Percentiles rank a stretch among this genome's conserved stretches.
Evolutionary conservation across 495 filamentous ascomycete genomes (phyloP).

Genomic region (Aspergillus taichungensis): DNA sequence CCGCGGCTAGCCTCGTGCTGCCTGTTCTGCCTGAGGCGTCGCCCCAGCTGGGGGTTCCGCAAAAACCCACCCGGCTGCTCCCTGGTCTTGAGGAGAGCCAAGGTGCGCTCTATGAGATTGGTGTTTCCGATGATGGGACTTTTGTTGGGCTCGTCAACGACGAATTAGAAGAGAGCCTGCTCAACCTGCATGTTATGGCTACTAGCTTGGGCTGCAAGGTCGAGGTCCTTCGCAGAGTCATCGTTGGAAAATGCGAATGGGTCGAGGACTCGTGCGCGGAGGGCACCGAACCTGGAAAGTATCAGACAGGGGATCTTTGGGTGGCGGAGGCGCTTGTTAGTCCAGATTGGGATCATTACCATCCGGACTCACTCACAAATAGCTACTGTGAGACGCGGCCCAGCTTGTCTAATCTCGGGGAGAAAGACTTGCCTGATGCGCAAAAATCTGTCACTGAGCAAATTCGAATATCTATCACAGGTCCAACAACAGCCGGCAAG

Average conservation of each 20-base stretch:
- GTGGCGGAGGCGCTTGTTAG: slow-evolving; percentile 80
- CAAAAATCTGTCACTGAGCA: slow-evolving; percentile 51
- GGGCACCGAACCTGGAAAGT: slow-evolving; percentile 16
- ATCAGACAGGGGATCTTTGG: slow-evolving; percentile 56
- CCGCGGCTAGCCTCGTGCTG: slow-evolving; percentile 59
- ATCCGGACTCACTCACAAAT: slow-evolving; percentile 1
- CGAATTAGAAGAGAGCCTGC: slow-evolving; percentile 84
- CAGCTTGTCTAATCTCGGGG: neutral
- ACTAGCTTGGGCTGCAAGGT: slow-evolving; percentile 82
- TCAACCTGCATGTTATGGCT: slow-evolving; percentile 79
- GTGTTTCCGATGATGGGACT: slow-evolving; percentile 87
- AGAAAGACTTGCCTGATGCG: slow-evolving; percentile 10
- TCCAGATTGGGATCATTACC: slow-evolving; percentile 46
- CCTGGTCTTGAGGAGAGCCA: slow-evolving; percentile 86
- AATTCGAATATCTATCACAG: slow-evolving; percentile 82
- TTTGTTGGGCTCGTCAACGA: slow-evolving; percentile 85
- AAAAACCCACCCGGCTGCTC: slow-evolving; percentile 54
- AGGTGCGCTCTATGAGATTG: slow-evolving; percentile 93
- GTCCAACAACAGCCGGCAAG: slow-evolving; percentile 88
- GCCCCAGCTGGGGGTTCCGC: slow-evolving; percentile 41
- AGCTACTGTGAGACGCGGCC: neutral
- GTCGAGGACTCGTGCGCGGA: slow-evolving; percentile 28
- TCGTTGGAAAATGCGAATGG: slow-evolving; percentile 84
- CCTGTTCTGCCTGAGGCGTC: slow-evolving; percentile 61
- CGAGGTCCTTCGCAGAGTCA: slow-evolving; percentile 74